These are phyloP conservation scores for Ogataea hybrid DNA, from an alignment of 1,139 yeast species.

Conservation along the genomic window DNA sequence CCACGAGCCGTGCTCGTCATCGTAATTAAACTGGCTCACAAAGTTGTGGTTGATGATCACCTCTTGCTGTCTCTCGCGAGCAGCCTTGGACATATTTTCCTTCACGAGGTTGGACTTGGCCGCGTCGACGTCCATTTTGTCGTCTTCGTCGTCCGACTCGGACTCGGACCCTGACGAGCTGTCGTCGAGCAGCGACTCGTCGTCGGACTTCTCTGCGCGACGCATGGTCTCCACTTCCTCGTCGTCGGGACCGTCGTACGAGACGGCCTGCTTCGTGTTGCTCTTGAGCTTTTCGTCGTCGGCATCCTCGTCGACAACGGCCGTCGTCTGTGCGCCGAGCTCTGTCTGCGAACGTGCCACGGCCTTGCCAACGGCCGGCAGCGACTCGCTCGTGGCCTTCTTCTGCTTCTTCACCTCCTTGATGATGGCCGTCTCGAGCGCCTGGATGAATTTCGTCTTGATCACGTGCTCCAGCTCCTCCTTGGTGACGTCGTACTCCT, in stretches of 20 bases:
- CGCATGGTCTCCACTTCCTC: conserved; percentile 88
- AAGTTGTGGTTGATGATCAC: conserved; percentile 71
- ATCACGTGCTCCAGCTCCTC: no score
- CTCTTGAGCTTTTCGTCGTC: no score
- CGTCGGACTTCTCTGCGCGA: conserved; percentile 72
- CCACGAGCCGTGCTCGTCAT: no score
- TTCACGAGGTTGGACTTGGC: conserved; percentile 26
- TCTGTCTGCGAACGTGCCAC: no score
- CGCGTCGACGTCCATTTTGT: conserved; percentile 28
- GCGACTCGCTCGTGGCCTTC: no score
- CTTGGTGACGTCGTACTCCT: no score
- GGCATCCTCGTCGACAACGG: no score
- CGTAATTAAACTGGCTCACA: conserved; percentile 81
- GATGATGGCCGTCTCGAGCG: no score
- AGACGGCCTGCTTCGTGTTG: conserved; percentile 79
- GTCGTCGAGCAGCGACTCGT: conserved; percentile 47
- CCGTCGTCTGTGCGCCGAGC: no score
- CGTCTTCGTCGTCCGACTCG: conserved; percentile 31
- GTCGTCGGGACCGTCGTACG: conserved; percentile 93
- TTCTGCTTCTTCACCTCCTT: no score
- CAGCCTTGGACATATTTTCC: conserved; percentile 48
- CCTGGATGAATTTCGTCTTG: no score
- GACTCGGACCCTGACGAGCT: conserved; percentile 33
- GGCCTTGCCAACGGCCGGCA: no score
- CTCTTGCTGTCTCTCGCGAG: conserved; percentile 82